Conservation (phyloP, 352 stramenopile species). For the Phytophthora tentaculata region DNA sequence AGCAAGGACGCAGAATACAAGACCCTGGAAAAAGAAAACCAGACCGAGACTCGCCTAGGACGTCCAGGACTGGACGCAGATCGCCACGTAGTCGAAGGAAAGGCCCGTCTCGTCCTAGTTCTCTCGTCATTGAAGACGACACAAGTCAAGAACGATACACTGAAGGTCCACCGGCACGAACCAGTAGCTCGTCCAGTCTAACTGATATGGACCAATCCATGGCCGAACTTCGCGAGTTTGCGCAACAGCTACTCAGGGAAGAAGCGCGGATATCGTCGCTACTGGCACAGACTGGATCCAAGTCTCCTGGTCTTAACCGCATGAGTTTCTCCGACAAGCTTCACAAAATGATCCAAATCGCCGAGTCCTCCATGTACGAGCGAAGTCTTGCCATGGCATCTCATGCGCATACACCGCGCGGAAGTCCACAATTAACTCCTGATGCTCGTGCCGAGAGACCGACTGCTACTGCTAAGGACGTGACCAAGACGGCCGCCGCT, state of each 20-base stretch:
- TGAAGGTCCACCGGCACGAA: background rate
- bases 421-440: background rate
- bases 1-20: slow-evolving; percentile 11
- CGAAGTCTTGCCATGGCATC: slow-evolving; percentile 20
- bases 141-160: slow-evolving; percentile 9
- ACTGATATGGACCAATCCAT: slow-evolving; percentile 45
- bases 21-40: slow-evolving; percentile 16
- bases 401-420: background rate
- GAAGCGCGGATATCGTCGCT: slow-evolving; percentile 60
- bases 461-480: background rate
- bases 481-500: background rate
- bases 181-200: slow-evolving; percentile 8
- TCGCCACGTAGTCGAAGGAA: slow-evolving; percentile 14
- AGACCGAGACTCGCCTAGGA: slow-evolving; percentile 19
- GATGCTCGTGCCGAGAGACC: background rate
- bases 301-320: slow-evolving; percentile 58
- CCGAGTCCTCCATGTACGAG: slow-evolving; percentile 72
- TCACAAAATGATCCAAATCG: slow-evolving; percentile 85
- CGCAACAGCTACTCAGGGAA: slow-evolving; percentile 63
- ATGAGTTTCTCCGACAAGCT: slow-evolving; percentile 82
- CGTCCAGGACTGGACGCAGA: slow-evolving; percentile 2
- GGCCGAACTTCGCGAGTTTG: slow-evolving; percentile 64
- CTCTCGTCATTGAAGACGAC: slow-evolving; percentile 10
- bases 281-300: slow-evolving; percentile 48
- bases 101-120: slow-evolving; percentile 10